Evolutionary conservation across 176 grass and related monocot species (phyloP), one percentile per base, ranked within the genome.

Genomic region (Raddia distichophylla): DNA sequence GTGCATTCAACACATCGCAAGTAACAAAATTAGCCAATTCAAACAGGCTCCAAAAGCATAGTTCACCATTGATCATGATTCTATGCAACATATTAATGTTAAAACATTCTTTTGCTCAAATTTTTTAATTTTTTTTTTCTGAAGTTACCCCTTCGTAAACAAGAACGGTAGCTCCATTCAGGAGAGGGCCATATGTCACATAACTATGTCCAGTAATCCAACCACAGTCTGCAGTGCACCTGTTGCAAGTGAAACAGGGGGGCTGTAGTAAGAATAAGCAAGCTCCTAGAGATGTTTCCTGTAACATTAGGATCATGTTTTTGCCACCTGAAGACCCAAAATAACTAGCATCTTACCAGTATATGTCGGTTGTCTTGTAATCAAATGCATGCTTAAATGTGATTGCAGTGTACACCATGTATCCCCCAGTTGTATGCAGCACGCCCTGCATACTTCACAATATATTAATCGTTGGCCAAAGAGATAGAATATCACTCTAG

Each of bases 141-240:
- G 57, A 74, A 76, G 42, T 74, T 93, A 99, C 96, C 93, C 96
- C 96, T 93, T 99, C 96, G 58, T 91, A 99, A 86, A 95, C 89
- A 12, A 99, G 74, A 81, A 95, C 85, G 54, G 89, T 90, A 58
- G 96, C 93, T 86, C 93, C 93, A 90, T 99, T 99, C 74, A 99
- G 20, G 40, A 99, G 91, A 84, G 96, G 96, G 16, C 96, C 96
- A 80, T 99, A 99, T 63, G 96, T 90, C 65, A 99, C 90, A 80
- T 99, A 99, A 80, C 96, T 95, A 82, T 99, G 96, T 57, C 96
- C 96, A 75, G 96, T 99, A 72, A 99, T 99, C 96, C 96, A 99
- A 6, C 96, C 96, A 84, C 96, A 99, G 71, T 99, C 96, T 74
- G 96, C 96, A 83, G 96, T 99, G 69, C 96, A 99, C 96, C 96